Evolutionary conservation across 2,329 filamentous ascomycete species (phyloP), one percentile per base, ranked within the genome.

Genomic region (Cadophora sp.): DNA sequence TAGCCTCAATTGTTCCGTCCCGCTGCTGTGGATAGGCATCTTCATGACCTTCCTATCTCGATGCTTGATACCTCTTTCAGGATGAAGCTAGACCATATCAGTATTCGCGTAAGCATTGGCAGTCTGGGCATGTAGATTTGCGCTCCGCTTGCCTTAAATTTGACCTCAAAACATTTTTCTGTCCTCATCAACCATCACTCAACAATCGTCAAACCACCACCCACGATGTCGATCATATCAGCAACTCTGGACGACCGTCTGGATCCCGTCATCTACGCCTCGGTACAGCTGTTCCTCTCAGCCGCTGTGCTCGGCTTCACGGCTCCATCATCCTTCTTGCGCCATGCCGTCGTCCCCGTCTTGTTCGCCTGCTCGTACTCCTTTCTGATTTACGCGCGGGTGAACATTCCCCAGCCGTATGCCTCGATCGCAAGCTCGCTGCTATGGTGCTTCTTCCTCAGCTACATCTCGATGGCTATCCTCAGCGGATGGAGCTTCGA

Each of bases 401-500:
- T 24, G 5, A 34, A 55, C 11, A 62, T 62, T 3, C 24, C 46
- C 19, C 24, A 19, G 27, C 34, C 29, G 22, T 40, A 27, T 5
- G 58, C 56, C 16, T 22, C 51, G 4, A 26, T 50, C 4, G 7
- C n/a, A 31, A 26, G 19, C 40, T 62, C 48, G 34, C 16, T 22
- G 9, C 26, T 62, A 9, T 66, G 56, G 56, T 27, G 22, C 22
- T 43, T 40, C 34, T 66, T 48, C 22, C n/a, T 31, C 1, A 56
- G 14, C 26, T 53, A 53, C 31, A 27, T 56, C 37, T 66, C 31
- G 22, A 66, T 66, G 64, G 37, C 29, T 11, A 43, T 66, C 27
- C 58, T 66, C 9, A 31, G 46, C 26, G 27, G 43, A 37, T 66
- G 64, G 64, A 56, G 34, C 16, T 66, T 66, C 51, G 58, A 66